Base-by-base conservation (phyloP, 495 filamentous ascomycete species). In the Trichoderma parareesei region DNA sequence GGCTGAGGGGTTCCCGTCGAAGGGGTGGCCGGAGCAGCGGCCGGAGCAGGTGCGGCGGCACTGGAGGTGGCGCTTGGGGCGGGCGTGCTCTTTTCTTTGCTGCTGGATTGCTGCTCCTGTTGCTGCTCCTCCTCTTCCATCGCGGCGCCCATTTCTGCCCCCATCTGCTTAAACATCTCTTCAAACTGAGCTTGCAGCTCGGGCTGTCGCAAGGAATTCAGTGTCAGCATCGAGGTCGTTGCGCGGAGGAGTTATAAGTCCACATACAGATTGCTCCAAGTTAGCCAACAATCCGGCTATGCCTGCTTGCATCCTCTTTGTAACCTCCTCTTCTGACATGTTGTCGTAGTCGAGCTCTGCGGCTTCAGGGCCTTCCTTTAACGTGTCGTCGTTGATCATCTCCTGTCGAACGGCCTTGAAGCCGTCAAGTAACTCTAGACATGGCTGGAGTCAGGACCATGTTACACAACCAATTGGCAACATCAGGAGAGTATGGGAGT, bases 111-210 rank as follows among this genome's bases (percentile, higher is more conserved):
- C 10, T 35, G 41, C 5, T 44, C 66, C 0, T 69, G 65, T 18
- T 65, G 64, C n/a, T 67, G 64, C 16, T 67, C 74, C 9, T 70
- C 68, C 8, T 72, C 68, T 38, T 71, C 61, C 72, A 65, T 37
- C 68, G 57, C 59, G 38, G 79, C 83, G 16, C 84, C 84, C 73
- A 65, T 41, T 68, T 60, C 60, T 35, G 79, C 83, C 11, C 84
- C 84, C 5, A 94, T 80, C 65, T 92, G 90, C 65, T 89, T 88
- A 76, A 96, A 87, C 68, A 97, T 87, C 67, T 83, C 85, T 60
- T 95, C 90, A 60, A 98, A 88, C 71, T 97, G 90, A 59, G 88
- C 87, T 70, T 92, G 83, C 78, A 97, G 87, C 65, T 96, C 91
- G 44, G 88, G 88, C 77, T 84, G 38, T 42, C 9, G 46, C 2